Percentiles rank a stretch among this genome's conserved stretches.
Conservation (phyloP, 176 grass and related monocot species). For the Saccharum spontaneum region DNA sequence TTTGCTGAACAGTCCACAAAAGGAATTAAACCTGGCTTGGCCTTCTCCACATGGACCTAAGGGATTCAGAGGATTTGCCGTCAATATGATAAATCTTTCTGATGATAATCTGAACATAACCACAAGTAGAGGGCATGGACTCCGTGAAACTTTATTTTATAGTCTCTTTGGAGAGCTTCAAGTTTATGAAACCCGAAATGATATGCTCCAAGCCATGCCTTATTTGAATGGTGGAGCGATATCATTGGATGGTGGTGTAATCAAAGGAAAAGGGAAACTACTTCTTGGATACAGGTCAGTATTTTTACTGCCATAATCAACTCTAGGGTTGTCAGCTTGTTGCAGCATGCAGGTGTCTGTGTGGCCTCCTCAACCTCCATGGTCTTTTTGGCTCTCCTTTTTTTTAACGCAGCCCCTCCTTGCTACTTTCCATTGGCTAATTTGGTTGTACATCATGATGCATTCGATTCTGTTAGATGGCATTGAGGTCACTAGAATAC, state of each 20-base stretch:
- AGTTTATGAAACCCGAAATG: slow-evolving; percentile 30
- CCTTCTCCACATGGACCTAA: slow-evolving; percentile 4
- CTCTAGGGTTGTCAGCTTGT: not conserved
- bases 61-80: slow-evolving; percentile 32
- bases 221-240: slow-evolving; percentile 31
- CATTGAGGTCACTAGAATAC: not conserved
- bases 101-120: slow-evolving; percentile 13
- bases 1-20: slow-evolving; percentile 4
- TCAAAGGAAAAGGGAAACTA: slow-evolving; percentile 34
- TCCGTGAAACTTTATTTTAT: slow-evolving; percentile 48
- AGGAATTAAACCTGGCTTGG: not conserved
- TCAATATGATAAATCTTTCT: slow-evolving; percentile 41
- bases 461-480: not conserved
- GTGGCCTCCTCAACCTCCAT: not conserved
- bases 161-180: slow-evolving; percentile 42
- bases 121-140: slow-evolving; percentile 22
- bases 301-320: not conserved
- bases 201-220: slow-evolving; percentile 30
- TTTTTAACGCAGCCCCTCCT: too few species aligned
- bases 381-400: not conserved
- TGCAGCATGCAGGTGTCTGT: not conserved
- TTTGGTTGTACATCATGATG: not conserved
- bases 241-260: slow-evolving; percentile 45
- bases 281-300: slow-evolving; percentile 38
- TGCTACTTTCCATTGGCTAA: not conserved